Conservation (phyloP, 2,329 filamentous ascomycete species). For the Aspergillus awamori region DNA sequence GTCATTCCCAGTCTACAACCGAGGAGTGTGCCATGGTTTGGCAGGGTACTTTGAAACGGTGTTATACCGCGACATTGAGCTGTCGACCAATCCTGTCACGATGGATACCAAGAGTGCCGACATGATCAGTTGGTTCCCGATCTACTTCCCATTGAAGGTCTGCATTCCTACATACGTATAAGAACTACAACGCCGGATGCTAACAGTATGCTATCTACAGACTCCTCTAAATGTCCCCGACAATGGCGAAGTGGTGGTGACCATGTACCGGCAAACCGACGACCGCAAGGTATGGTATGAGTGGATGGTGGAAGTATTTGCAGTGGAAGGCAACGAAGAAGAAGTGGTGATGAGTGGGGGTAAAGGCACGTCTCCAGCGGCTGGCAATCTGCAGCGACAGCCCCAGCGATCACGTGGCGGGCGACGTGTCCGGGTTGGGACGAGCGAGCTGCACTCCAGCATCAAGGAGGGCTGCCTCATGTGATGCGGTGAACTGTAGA, state of each 20-base stretch:
- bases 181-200: background rate
- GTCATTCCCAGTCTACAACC: constrained; percentile 74
- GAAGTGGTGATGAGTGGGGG: constrained; percentile 34
- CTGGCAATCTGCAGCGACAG: constrained; percentile 27
- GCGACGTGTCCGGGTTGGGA: constrained; percentile 43
- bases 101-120: constrained; percentile 92
- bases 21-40: constrained; percentile 85
- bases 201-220: constrained; percentile 49
- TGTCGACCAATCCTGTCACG: constrained; percentile 88
- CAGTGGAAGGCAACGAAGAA: constrained; percentile 31
- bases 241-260: constrained; percentile 81
- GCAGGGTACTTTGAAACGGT: constrained; percentile 96
- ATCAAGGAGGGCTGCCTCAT: constrained; percentile 55
- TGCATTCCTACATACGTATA: constrained; percentile 27
- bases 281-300: constrained; percentile 98
- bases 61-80: constrained; percentile 81
- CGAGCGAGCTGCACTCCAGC: constrained; percentile 52
- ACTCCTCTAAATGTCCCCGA: constrained; percentile 83
- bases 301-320: constrained; percentile 89
- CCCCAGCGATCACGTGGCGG: constrained; percentile 17
- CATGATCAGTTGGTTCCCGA: constrained; percentile 99
- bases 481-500: constrained; percentile 27
- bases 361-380: constrained; percentile 29
- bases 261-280: constrained; percentile 95
- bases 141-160: constrained; percentile 95